Percentiles rank a stretch among this genome's conserved stretches.
These are phyloP conservation scores for Hippophae gyantsensis DNA, from an alignment of 306 rosid genomes.

Conservation along the genomic window DNA sequence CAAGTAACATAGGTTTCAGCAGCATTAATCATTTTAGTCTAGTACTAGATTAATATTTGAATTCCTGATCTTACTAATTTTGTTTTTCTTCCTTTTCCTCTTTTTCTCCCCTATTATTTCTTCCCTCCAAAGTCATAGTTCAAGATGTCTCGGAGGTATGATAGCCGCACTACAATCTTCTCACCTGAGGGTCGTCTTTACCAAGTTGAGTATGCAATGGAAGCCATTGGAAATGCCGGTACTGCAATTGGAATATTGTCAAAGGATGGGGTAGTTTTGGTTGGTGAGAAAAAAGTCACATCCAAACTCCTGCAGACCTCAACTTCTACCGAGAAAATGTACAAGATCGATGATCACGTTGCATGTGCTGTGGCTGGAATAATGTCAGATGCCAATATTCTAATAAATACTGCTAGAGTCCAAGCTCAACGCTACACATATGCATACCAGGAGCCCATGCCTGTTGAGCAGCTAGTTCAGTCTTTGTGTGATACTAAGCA, in stretches of 20 bases:
- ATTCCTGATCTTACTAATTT: background rate
- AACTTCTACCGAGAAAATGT: slow-evolving; percentile 30
- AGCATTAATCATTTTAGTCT: no score
- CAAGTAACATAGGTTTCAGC: no score
- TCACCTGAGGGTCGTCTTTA: slow-evolving; percentile 32
- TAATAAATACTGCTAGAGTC: slow-evolving; percentile 29
- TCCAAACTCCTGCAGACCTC: slow-evolving; percentile 29
- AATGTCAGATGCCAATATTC: slow-evolving; percentile 35
- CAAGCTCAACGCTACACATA: slow-evolving; percentile 23
- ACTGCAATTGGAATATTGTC: slow-evolving; percentile 28
- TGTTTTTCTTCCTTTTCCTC: background rate
- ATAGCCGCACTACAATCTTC: slow-evolving; percentile 32
- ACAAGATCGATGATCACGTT: slow-evolving; percentile 27
- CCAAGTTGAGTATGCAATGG: slow-evolving; percentile 33
- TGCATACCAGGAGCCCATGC: slow-evolving; percentile 29
- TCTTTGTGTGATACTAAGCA: slow-evolving; percentile 30
- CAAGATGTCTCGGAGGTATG: slow-evolving; percentile 29
- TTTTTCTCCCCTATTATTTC: background rate
- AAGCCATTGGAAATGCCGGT: slow-evolving; percentile 34
- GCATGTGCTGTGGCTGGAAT: slow-evolving; percentile 33
- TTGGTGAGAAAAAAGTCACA: slow-evolving; percentile 30
- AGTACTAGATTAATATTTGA: no score
- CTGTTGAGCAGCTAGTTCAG: slow-evolving; percentile 27
- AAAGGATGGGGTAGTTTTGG: slow-evolving; percentile 30
- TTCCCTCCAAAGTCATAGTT: background rate